Percentiles rank a stretch among this genome's conserved stretches.
Conservation (phyloP, 2,329 filamentous ascomycete species). For the Fusarium humuli region DNA sequence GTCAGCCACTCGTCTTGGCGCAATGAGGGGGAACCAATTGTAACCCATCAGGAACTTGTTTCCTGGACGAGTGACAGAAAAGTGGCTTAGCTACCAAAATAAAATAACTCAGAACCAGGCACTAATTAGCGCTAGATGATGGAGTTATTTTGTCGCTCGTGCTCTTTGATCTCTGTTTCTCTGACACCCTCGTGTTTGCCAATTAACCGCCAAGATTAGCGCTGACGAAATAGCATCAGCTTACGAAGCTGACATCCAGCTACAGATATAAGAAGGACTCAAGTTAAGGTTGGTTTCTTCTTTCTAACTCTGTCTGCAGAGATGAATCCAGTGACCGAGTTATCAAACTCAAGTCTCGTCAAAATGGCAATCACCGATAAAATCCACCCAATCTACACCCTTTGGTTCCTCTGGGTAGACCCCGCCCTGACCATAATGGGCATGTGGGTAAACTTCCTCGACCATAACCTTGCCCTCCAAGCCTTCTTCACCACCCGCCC, state of each 20-base stretch:
- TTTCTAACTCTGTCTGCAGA: not conserved
- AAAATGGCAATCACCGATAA: conserved; percentile 26
- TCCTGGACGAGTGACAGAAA: rapidly evolving
- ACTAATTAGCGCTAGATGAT: rapidly evolving
- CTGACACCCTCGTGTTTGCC: rapidly evolving
- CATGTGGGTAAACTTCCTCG: conserved; percentile 35
- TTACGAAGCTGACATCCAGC: not conserved
- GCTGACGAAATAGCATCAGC: not conserved
- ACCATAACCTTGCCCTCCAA: conserved; percentile 28
- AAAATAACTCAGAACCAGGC: rapidly evolving
- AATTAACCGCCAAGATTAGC: not conserved
- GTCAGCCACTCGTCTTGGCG: not conserved
- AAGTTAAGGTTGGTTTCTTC: not conserved
- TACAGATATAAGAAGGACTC: not conserved
- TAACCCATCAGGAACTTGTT: not conserved
- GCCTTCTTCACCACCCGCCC: conserved; percentile 23
- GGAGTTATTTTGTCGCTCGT: no score
- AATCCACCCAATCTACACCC: conserved; percentile 33
- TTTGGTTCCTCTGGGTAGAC: conserved; percentile 44
- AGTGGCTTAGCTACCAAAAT: not conserved
- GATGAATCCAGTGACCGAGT: not conserved
- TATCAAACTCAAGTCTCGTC: not conserved
- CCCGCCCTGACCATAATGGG: conserved; percentile 34
- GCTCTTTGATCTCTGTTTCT: not conserved
- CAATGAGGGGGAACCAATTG: not conserved